Evolutionary conservation across 2,329 filamentous ascomycete species (phyloP), one percentile per base, ranked within the genome.

Genomic region (Fusarium mexicanum): DNA sequence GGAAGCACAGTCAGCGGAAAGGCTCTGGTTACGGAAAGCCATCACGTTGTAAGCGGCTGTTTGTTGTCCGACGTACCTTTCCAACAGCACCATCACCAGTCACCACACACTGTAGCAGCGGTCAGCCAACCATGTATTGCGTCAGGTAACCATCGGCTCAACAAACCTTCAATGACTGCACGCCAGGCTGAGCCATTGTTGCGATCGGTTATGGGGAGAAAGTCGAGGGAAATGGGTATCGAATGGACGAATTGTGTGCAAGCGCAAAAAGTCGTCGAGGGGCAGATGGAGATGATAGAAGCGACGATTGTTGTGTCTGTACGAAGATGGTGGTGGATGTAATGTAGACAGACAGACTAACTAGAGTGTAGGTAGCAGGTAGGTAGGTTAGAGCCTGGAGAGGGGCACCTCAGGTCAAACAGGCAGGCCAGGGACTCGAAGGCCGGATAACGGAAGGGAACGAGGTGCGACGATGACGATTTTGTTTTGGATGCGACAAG

Each of bases 71-170:
- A 71, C 80, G 59, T 67, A 98, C 95, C 91, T 99, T 99, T 85
- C 96, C 96, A 80, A 99, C 96, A 83, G 96, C 96, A 94, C 96
- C 96, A 85, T 99, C 96, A 87, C 96, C 96, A 74, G 96, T 98
- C 82, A 99, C 96, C 83, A 99, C 96, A 85, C 96, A 99, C 95
- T 98, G 79, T 69, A 83, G 77, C 76, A 75, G 73, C 70, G 75
- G 79, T 80, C 76, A 81, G 79, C 79, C 60, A 59, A 61, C 68
- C 54, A 71, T 62, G 63, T 59, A 61, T 66, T 73, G 74, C 65
- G 62, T 68, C 57, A 69, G 72, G 71, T 61, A 57, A 72, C 51
- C 53, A 68, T 51, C 48, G 63, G 55, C 76, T 57, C 66, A 59
- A 83, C 87, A 77, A 87, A 96, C 94, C 94, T 98, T 97, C 82